Evolutionary conservation across 1,139 yeast species (phyloP).

Genomic region (Hemisphaericaspora subhashii): DNA sequence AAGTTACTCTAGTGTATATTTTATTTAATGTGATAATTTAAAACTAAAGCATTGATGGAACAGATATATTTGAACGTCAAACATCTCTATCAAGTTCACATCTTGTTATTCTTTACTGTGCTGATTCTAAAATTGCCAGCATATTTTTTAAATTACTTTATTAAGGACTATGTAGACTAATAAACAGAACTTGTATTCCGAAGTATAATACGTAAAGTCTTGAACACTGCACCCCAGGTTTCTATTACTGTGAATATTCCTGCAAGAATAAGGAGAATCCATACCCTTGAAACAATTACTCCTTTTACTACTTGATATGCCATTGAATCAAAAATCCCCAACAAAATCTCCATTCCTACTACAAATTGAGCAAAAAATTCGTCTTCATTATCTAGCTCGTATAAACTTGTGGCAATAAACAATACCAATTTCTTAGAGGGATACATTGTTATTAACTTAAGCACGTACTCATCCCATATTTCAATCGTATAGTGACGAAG

Average conservation of each 20-base stretch:
- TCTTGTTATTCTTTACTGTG: too few species aligned
- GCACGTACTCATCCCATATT: constrained; percentile 14
- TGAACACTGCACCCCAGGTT: constrained; percentile 16
- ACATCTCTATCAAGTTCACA: too few species aligned
- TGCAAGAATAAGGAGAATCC: constrained; percentile 20
- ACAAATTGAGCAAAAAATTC: constrained; percentile 12
- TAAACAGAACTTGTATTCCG: constrained; percentile 11
- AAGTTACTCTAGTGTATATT: constrained; percentile 1
- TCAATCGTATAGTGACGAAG: constrained; percentile 18
- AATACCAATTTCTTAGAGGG: constrained; percentile 5
- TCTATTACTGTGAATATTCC: constrained; percentile 13
- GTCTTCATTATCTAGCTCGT: constrained; percentile 5
- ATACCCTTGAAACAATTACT: constrained; percentile 20
- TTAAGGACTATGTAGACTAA: constrained; percentile 2
- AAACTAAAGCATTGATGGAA: neutral
- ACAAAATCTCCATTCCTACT: constrained; percentile 16
- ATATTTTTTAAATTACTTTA: too few species aligned
- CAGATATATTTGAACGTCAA: neutral
- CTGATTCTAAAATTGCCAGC: too few species aligned
- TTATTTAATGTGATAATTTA: too few species aligned
- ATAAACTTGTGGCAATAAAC: constrained; percentile 1
- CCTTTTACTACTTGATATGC: constrained; percentile 18
- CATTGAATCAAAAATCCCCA: constrained; percentile 20
- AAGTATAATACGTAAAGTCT: constrained; percentile 11
- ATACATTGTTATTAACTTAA: constrained; percentile 7